Evolutionary conservation across 352 stramenopile species (phyloP), one percentile per base, ranked within the genome.

Genomic region (Pythium aristosporum): DNA sequence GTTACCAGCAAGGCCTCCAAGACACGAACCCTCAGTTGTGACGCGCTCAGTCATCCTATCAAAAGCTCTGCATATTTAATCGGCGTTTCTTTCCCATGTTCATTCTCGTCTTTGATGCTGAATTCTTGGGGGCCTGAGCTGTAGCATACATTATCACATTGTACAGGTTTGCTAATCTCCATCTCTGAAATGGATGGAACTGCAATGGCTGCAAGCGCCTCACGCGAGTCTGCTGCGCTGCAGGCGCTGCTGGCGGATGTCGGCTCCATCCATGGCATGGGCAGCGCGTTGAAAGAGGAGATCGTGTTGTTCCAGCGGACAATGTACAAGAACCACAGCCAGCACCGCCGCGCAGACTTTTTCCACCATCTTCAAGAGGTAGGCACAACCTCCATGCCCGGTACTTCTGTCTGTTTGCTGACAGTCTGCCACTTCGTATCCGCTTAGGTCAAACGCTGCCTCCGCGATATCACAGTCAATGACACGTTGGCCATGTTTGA

Each of bases 261-360:
- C n/a, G 61, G 71, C 37, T 73, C 67, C 1, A 63, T 76, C 16
- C 67, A 77, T 32, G 70, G 71, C 21, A 66, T 77, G 9, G 42
- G 89, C 13, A 72, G 69, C 20, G 56, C 80, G 10, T 57, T 95
- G 20, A 65, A 64, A 34, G 73, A 90, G 42, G 87, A 95, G 47
- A 69, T 81, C 4, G 52, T 61, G 39, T 65, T 95, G 12, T 92
- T 94, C 57, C 84, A 89, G 63, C 82, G 82, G 30, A 78, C 61
- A 16, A 91, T 96, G 79, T 96, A 96, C 77, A 96, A 94, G 65
- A 96, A 96, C 63, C 81, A 91, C 53, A 96, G 82, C 68, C 87
- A 96, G 69, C 87, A 96, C 58, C 85, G 87, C 3, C 85, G 87
- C 21, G 80, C 85, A 9, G 83, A 82, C 39, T 96, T 91, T 69